These are phyloP conservation scores for Pontederia crassipes DNA, from an alignment of 176 grass and related monocot species.

Conservation along the genomic window DNA sequence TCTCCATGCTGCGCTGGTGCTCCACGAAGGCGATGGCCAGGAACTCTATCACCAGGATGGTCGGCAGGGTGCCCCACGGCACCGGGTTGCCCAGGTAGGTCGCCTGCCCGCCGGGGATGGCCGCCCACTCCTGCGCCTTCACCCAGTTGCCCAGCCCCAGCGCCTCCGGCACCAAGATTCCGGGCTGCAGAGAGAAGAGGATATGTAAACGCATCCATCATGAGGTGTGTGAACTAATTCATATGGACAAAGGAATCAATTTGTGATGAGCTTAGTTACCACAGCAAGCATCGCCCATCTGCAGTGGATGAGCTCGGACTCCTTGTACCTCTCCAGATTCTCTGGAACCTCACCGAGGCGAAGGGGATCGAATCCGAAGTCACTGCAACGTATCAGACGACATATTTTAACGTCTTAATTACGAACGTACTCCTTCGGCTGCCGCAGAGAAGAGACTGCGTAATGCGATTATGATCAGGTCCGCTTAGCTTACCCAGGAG, in stretches of 20 bases:
- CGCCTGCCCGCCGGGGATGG: conserved; percentile 67
- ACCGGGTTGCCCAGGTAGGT: conserved; percentile 88
- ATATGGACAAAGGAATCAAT: neutral
- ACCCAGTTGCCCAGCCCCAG: conserved; percentile 97
- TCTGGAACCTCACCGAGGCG: conserved; percentile 70
- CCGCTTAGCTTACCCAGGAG: conserved; percentile 44
- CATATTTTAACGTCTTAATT: too few relatives aligned
- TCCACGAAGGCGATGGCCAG: conserved; percentile 93
- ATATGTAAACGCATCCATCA: too few relatives aligned
- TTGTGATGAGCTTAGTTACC: conserved; percentile 18
- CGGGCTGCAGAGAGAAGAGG: conserved; percentile 34
- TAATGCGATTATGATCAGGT: too few relatives aligned
- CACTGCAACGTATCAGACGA: conserved; percentile 20
- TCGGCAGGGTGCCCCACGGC: conserved; percentile 84
- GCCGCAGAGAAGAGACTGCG: too few relatives aligned
- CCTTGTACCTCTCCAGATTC: conserved; percentile 99
- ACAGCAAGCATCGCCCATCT: conserved; percentile 97
- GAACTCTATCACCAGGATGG: conserved; percentile 90
- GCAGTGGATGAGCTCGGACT: conserved; percentile 99
- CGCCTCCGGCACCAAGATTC: conserved; percentile 79
- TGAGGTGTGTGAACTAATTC: too few relatives aligned
- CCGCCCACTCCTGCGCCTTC: conserved; percentile 97
- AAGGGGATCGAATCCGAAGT: conserved; percentile 89
- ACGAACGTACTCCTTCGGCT: too few relatives aligned
- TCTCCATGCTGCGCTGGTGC: conserved; percentile 99